These are phyloP conservation scores for Aspergillus versicolor DNA, from an alignment of 2,329 filamentous ascomycete species.

Conservation along the genomic window DNA sequence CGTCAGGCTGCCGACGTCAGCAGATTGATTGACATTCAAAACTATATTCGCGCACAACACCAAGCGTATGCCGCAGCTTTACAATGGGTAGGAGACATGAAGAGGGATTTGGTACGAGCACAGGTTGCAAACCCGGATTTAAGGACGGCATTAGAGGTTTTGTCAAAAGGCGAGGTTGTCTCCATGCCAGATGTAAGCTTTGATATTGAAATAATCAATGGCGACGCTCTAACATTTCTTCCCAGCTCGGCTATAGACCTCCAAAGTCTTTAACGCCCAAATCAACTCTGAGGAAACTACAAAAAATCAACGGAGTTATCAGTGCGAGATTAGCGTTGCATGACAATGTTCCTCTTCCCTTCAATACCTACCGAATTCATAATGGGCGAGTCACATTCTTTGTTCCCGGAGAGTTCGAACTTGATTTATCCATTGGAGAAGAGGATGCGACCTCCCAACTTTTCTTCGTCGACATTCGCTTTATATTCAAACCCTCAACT, in stretches of 20 bases:
- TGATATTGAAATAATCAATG: constrained; percentile 5
- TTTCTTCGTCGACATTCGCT: constrained; percentile 90
- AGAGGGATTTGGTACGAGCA: constrained; percentile 68
- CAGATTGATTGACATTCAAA: constrained; percentile 82
- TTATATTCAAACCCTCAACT: constrained; percentile 71
- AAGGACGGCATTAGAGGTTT: constrained; percentile 79
- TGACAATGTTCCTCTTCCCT: constrained; percentile 76
- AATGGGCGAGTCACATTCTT: constrained; percentile 89
- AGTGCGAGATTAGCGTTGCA: constrained; percentile 81
- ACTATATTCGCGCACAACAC: constrained; percentile 67
- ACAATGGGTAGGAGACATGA: constrained; percentile 67
- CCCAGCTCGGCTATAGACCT: constrained; percentile 72
- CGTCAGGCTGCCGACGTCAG: constrained; percentile 74
- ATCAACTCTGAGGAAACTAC: constrained; percentile 71
- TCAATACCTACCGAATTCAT: constrained; percentile 73
- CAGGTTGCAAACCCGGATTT: constrained; percentile 88
- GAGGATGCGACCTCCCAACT: constrained; percentile 82
- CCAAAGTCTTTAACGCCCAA: constrained; percentile 68
- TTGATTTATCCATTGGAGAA: constrained; percentile 86
- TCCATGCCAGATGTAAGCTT: constrained; percentile 74
- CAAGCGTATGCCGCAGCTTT: constrained; percentile 61
- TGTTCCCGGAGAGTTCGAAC: constrained; percentile 81
- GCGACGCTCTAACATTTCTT: constrained; percentile 16
- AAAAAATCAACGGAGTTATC: constrained; percentile 79
- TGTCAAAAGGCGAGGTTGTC: constrained; percentile 73